Base-by-base conservation (phyloP, 106 monocot species). In the Allium sativum region DNA sequence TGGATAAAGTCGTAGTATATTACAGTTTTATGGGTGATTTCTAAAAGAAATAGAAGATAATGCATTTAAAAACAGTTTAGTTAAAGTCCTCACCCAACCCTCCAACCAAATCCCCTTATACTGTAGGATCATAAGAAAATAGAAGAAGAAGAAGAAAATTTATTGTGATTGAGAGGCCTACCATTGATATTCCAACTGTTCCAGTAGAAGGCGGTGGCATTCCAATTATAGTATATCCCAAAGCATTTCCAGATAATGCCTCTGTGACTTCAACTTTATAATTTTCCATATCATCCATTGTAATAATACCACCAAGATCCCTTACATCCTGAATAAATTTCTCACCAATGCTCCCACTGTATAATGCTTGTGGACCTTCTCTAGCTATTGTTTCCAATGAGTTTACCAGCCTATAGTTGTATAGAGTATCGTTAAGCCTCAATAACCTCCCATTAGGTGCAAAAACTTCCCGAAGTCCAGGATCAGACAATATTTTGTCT, bases 181-280 rank as follows among this genome's bases (percentile, higher is more conserved):
- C 98, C 82, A 98, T 46, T 15, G 91, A 43, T 68, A 98, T 70
- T 55, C 98, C 91, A 44, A 91, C 71, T 18, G 87, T 88, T 40
- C 98, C 98, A 64, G 79, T 78, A 14, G 98, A 98, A 8, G 92
- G 98, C 0, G 85, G 92, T 7, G 91, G 98, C 98, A 98, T 88
- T 12, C 98, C 98, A 44, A 88, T 65, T 31, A 98, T 60, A 11
- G 58, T 85, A 61, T 76, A 88, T 8, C 98, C 96, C 77, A 92
- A 68, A 42, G 69, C 74, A 59, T 92, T 58, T 9, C 69, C 70
- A 9, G 54, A 50, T 53, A 88, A 19, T 10, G 92, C 88, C 21
- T 74, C 62, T 10, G 58, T 80, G 31, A 81, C 76, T 54, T 71
- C 61, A 16, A 85, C 74, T 65, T 45, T 65, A 47, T 98, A 98